These are phyloP conservation scores for Boletellus sp. DNA, from an alignment of 768 basidiomycete genomes.

Conservation along the genomic window DNA sequence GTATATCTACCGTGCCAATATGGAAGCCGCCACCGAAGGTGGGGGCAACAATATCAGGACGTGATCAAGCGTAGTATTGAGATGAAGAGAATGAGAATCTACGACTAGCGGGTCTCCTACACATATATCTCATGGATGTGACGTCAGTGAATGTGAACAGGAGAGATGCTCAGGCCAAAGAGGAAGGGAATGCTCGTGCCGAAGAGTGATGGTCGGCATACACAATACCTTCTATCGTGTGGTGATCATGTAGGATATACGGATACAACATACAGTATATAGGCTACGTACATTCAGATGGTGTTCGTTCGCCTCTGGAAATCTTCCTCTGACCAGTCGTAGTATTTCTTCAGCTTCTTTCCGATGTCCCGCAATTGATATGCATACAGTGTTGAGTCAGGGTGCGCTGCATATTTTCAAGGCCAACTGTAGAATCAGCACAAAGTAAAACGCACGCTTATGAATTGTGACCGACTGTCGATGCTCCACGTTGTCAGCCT, in stretches of 20 bases:
- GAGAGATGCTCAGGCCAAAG: too few species aligned
- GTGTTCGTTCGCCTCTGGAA: conserved; percentile 27
- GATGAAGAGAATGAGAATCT: too few species aligned
- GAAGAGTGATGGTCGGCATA: too few species aligned
- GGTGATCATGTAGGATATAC: neutral
- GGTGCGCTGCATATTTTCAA: conserved; percentile 52
- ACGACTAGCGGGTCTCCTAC: too few species aligned
- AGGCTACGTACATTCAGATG: conserved; percentile 1
- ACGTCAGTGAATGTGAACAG: too few species aligned
- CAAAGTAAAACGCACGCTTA: conserved; percentile 47
- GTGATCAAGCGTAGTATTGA: too few species aligned
- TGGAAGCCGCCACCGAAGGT: too few species aligned
- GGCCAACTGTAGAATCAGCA: neutral
- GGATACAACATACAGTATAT: neutral
- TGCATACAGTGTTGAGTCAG: conserved; percentile 60
- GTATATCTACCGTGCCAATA: neutral
- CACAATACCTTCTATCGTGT: neutral
- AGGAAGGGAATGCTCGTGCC: too few species aligned
- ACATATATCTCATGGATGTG: too few species aligned
- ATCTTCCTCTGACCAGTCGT: conserved; percentile 60
- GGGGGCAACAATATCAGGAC: too few species aligned
- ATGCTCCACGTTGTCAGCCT: conserved; percentile 1
- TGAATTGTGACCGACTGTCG: conserved; percentile 69
- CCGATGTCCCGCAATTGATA: conserved; percentile 49
- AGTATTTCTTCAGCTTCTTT: conserved; percentile 55